A percentile compares a stretch with the other conserved stretches of the same genome.
Conservation (phyloP, 805 yeast species). For the Nakazawaea anatomiae region DNA sequence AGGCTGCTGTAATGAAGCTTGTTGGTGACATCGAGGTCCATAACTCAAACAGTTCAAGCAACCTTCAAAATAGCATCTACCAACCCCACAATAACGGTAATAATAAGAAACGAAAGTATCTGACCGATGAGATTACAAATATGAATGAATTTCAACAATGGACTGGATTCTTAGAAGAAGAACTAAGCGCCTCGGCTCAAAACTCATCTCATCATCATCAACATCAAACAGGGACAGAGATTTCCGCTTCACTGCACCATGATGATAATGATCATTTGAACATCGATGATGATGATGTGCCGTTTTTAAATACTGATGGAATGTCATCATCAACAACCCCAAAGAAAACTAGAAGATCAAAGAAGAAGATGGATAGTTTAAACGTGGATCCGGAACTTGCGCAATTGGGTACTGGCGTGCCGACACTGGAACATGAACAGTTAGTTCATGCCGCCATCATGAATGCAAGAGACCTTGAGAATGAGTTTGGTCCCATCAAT, state of each 20-base stretch:
- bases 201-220: constrained; percentile 6
- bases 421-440: constrained; percentile 46
- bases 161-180: constrained; percentile 45
- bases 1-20: constrained; percentile 70
- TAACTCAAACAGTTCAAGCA: constrained; percentile 4
- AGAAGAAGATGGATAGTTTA: constrained; percentile 13
- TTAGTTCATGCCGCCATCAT: constrained; percentile 66
- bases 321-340: constrained; percentile 8
- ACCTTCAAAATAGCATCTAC: neutral
- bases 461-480: constrained; percentile 60
- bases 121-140: constrained; percentile 38
- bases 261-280: constrained; percentile 6
- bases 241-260: neutral
- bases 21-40: constrained; percentile 54
- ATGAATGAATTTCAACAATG: constrained; percentile 49
- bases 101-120: constrained; percentile 20
- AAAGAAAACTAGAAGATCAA: constrained; percentile 1
- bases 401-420: constrained; percentile 35
- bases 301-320: constrained; percentile 22
- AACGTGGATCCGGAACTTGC: constrained; percentile 58
- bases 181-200: constrained; percentile 13
- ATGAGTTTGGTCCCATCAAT: constrained; percentile 29
- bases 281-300: constrained; percentile 18
- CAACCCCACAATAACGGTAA: constrained; percentile 5
- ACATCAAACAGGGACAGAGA: neutral